phyloP scores from a whole-genome alignment of 2,329 filamentous ascomycete genomes.

The Trichoderma atroviride region DNA sequence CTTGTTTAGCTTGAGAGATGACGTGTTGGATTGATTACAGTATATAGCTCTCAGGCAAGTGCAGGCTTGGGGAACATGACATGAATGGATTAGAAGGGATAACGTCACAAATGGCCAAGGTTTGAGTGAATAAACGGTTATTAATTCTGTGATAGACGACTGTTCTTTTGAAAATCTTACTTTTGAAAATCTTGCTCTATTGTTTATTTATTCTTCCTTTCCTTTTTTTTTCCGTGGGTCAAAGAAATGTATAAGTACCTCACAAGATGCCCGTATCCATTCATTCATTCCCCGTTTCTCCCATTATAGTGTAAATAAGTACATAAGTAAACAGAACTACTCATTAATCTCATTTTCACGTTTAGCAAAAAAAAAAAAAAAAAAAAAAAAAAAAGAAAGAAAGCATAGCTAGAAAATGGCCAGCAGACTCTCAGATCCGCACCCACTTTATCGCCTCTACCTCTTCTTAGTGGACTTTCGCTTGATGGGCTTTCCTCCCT shows the following conservation, averaged over 20 bases:
- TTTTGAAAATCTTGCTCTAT: not conserved
- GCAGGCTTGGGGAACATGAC: not conserved
- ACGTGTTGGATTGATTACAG: conserved; percentile 56
- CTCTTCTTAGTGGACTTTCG: conserved; percentile 26
- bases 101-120: not conserved
- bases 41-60: not conserved
- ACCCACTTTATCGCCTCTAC: not conserved
- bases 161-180: not conserved
- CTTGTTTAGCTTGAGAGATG: conserved; percentile 76
- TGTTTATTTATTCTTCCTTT: not conserved
- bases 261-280: not conserved
- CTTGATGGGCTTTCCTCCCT: conserved; percentile 48
- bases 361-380: not conserved
- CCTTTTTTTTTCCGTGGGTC: not conserved
- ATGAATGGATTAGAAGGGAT: not conserved
- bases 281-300: not conserved
- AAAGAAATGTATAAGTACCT: not conserved
- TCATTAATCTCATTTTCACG: conserved; percentile 11
- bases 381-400: not conserved
- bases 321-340: conserved; percentile 1
- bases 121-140: not conserved
- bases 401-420: not conserved
- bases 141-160: not conserved
- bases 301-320: not conserved
- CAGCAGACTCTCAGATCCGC: not conserved